phyloP scores from a whole-genome alignment of 371 early-diverging fungal species.

The Apophysomyces ossiformis region DNA sequence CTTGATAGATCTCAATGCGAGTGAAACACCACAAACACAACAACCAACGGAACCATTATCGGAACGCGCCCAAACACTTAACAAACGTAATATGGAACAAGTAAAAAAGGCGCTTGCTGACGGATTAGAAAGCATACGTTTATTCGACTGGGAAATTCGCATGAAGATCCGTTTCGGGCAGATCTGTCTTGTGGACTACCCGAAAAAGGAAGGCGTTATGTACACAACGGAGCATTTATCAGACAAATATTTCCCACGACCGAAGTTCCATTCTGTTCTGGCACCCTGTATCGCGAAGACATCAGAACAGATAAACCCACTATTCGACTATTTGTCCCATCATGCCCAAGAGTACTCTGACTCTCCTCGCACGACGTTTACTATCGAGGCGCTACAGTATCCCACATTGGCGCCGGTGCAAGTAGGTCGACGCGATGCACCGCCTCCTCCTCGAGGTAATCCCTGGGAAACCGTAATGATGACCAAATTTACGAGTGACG shows the following conservation, averaged over 20 bases:
- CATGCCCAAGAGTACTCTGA: constrained; percentile 19
- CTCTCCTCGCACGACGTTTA: constrained; percentile 24
- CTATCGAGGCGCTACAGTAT: constrained; percentile 26
- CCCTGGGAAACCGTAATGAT: constrained; percentile 15
- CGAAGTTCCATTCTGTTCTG: constrained; percentile 19
- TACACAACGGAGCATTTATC: constrained; percentile 15
- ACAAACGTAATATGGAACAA: constrained; percentile 26
- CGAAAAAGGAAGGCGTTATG: constrained; percentile 12
- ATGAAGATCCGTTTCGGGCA: constrained; percentile 52
- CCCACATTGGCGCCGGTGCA: constrained; percentile 13
- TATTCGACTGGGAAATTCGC: constrained; percentile 44
- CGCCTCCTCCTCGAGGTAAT: background rate
- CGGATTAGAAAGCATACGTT: constrained; percentile 45
- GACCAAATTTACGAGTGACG: constrained; percentile 20
- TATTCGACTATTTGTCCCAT: constrained; percentile 24
- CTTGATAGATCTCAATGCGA: constrained; percentile 30
- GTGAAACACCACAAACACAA: background rate
- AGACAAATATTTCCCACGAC: constrained; percentile 21
- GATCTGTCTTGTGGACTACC: constrained; percentile 23
- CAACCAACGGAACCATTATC: constrained; percentile 15
- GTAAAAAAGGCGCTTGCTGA: constrained; percentile 24
- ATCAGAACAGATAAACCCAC: constrained; percentile 17
- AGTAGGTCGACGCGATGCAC: background rate
- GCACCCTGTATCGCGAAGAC: constrained; percentile 31
- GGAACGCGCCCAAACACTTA: constrained; percentile 13